These are phyloP conservation scores for Staphylotrichum longicolle DNA, from an alignment of 495 filamentous ascomycete genomes.

Conservation along the genomic window DNA sequence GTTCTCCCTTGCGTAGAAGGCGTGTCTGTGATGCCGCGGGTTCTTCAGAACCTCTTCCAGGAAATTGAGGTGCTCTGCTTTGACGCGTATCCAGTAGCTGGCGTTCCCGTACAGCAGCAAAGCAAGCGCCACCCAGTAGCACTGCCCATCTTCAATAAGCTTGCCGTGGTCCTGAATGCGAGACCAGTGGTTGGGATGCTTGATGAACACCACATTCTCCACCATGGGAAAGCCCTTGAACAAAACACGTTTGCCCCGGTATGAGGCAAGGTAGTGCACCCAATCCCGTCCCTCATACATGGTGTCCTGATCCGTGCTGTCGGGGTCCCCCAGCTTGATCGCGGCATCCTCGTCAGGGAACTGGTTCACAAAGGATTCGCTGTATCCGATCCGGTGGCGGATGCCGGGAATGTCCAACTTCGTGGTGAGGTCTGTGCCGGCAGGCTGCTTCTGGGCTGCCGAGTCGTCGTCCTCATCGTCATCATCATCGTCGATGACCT, in stretches of 20 bases:
- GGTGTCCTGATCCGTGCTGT: conserved; percentile 7
- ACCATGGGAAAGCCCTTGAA: conserved; percentile 25
- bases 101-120: conserved; percentile 25
- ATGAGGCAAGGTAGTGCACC: neutral
- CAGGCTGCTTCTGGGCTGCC: neutral
- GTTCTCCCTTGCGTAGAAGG: conserved; percentile 20
- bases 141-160: conserved; percentile 16
- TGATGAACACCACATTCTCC: conserved; percentile 26
- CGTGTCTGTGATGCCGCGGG: conserved; percentile 26
- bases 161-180: conserved; percentile 10
- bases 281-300: conserved; percentile 4
- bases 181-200: conserved; percentile 22
- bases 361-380: neutral
- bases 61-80: conserved; percentile 31
- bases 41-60: conserved; percentile 22
- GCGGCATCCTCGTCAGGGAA: neutral
- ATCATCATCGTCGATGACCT: too few species aligned
- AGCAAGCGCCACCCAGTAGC: conserved; percentile 25
- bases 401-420: neutral
- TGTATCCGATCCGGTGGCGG: neutral
- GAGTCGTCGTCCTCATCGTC: neutral
- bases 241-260: neutral
- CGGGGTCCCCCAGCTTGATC: neutral
- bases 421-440: neutral
- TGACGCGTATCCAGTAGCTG: conserved; percentile 29